Evolutionary conservation across 306 rosid genomes (phyloP).

Genomic region (Gynostemma pentaphyllum): DNA sequence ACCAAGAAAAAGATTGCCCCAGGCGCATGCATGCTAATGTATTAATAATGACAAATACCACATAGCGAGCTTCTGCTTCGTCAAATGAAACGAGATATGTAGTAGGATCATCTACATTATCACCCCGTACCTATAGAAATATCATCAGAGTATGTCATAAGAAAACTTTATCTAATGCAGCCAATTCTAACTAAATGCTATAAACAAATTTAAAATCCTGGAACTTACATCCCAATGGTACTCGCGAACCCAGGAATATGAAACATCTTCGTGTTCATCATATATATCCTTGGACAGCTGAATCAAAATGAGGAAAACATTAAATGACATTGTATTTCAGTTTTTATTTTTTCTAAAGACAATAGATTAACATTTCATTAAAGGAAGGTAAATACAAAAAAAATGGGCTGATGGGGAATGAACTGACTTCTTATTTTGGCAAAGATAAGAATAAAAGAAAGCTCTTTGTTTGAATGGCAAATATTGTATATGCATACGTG

Average conservation of each 20-base stretch:
- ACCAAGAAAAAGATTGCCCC: background rate
- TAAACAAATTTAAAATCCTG: background rate
- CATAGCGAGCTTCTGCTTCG: conserved; percentile 69
- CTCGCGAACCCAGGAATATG: conserved; percentile 84
- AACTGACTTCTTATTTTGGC: background rate
- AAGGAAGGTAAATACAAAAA: background rate
- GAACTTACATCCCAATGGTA: conserved; percentile 82
- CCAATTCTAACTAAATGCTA: background rate
- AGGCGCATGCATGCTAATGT: background rate
- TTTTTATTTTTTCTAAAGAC: background rate
- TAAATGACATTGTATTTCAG: background rate
- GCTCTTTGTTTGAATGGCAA: background rate
- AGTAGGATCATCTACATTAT: conserved; percentile 67
- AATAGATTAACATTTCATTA: too few species aligned
- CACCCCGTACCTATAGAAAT: conserved; percentile 65
- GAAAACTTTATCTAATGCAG: background rate
- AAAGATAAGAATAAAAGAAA: background rate
- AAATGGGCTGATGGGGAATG: background rate
- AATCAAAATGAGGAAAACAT: conserved; percentile 6
- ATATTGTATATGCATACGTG: background rate
- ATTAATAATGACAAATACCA: conserved; percentile 34
- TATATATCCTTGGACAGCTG: conserved; percentile 84
- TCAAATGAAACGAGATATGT: conserved; percentile 80
- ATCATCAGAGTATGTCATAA: too few species aligned
- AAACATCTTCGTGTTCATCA: conserved; percentile 78